Conservation (phyloP, 1,284 basidiomycete species). For the Peniophora sp. region DNA sequence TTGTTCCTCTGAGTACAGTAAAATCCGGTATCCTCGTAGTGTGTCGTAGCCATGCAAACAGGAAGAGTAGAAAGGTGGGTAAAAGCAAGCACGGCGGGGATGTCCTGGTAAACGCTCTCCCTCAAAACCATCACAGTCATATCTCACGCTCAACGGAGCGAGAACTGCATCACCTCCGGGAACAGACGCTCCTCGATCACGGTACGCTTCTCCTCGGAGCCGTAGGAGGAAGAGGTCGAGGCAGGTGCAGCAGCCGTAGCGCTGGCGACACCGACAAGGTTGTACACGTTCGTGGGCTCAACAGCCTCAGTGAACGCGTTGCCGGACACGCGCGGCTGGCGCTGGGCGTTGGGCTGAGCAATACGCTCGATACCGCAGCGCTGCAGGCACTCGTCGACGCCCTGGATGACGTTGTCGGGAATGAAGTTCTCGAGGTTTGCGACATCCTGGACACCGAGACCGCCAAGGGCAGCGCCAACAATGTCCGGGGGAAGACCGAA, state of each 20-base stretch:
- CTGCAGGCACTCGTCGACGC: slow-evolving; percentile 1
- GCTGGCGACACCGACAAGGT: neutral
- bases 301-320: neutral
- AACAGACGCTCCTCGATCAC: too few relatives aligned
- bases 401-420: slow-evolving; percentile 2
- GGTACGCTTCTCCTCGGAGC: neutral
- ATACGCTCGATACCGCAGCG: neutral
- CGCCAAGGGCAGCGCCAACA: slow-evolving; percentile 18
- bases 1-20: too few relatives aligned
- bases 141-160: too few relatives aligned
- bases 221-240: neutral
- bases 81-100: too few relatives aligned
- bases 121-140: too few relatives aligned
- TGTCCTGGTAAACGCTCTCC: too few relatives aligned
- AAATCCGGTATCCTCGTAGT: too few relatives aligned
- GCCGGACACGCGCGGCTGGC: slow-evolving; percentile 1
- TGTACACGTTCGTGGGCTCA: neutral
- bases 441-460: slow-evolving; percentile 18
- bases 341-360: neutral
- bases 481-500: slow-evolving; percentile 22
- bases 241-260: neutral
- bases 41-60: too few relatives aligned
- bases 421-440: slow-evolving; percentile 12
- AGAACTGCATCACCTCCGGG: too few relatives aligned
- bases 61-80: too few relatives aligned